Base-by-base conservation (phyloP, 116 monocot genomes). In the Trichopus zeylanicus region DNA sequence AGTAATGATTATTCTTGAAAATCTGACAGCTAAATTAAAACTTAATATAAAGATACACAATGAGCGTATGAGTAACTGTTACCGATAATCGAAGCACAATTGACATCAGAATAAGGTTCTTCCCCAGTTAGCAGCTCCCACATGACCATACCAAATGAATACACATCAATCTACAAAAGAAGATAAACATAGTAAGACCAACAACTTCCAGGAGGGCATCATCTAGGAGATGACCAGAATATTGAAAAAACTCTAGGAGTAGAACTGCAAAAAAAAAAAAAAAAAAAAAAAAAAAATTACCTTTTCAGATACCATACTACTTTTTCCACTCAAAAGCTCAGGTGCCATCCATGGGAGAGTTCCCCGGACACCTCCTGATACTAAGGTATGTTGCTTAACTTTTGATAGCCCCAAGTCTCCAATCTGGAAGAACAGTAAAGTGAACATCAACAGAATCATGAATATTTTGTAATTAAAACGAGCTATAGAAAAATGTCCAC, bases 321-420 rank as follows among this genome's bases (percentile, higher is more conserved):
- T 83, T 65, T 97, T 97, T 38, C 84, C 84, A 72, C 79, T 84
- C 48, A 97, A 57, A 70, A 97, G 91, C 62, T 97, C 97, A 37
- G 97, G 91, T 38, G 97, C 97, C 97, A 97, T 97, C 97, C 97
- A 97, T 38, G 97, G 97, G 60, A 97, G 68, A 53, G 97, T 97
- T 70, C 97, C 97, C 52, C 97, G 86, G 60, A 97, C 79, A 46
- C 97, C 91, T 60, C 97, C 97, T 16, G 97, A 97, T 27, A 97
- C 97, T 61, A 97, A 58, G 2, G 97, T 97, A 38, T 77, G 78
- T 32, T 97, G 97, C 53, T 91, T 97, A 38, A 97, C 91, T 72
- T 97, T 97, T 66, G 97, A 97, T 57, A 97, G 70, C 15, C 97
- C 97, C 52, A 97, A 55, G 76, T 97, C 97, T 9, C 97, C 97